Base-by-base conservation (phyloP, 805 yeast species). In the Teunomyces cretensis region DNA sequence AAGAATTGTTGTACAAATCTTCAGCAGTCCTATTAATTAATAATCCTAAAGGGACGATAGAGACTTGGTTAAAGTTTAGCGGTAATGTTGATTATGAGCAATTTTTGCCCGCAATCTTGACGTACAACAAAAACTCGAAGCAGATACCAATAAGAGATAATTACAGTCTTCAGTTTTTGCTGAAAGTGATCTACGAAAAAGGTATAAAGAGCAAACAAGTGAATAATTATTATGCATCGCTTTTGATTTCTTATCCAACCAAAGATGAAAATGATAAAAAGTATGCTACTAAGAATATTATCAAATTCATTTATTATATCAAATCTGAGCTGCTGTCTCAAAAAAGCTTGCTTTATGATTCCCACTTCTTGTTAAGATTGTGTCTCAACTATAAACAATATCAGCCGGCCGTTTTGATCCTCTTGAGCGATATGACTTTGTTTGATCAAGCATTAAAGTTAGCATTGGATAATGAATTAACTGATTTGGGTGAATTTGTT, bases 361-460 rank as follows among this genome's bases (percentile, higher is more conserved):
- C 81, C 1, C 89, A 88, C 52, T 88, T 86, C 53, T 78, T 91
- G 3, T 62, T 94, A 27, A 71, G 97, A 44, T 60, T 90, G 26
- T 86, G 96, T 54, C 72, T 86, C 41, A 77, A 75, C 45, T 76
- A 78, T 56, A 62, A 77, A 9, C 81, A 79, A 47, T 70, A 74
- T 41, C 79, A 79, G 48, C 77, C 91, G 1, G 90, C 96, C 0
- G 81, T 89, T 8, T 75, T 78, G 46, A 75, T 94, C n/a, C 81
- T 86, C 54, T 79, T 94, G 1, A 70, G 79, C 41, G 73, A 69
- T 45, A 65, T 88, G 63, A 79, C 75, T 3, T 72, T 86, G 38
- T 87, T 76, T 57, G 96, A 89, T 48, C 90, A 87, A 43, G 97
- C 98, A 0, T 80, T 91, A 30, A 74, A 74, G 40, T 61, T 94